phyloP scores from a whole-genome alignment of 2,329 filamentous ascomycete genomes.

The Penicillium sclerotiorum region DNA sequence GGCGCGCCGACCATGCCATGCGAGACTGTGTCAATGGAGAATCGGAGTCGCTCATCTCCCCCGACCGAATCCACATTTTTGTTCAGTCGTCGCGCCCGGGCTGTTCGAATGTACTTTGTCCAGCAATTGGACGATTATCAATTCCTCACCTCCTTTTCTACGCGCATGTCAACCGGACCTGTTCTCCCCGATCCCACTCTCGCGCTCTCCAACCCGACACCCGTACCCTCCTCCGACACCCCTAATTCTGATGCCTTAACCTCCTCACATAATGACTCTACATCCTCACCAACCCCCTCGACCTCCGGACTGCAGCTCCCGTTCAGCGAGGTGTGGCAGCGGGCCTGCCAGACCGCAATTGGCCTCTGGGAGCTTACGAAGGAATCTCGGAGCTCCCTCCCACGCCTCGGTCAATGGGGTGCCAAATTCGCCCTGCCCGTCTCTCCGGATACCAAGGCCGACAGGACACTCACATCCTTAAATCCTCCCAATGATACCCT shows the following conservation, averaged over 20 bases:
- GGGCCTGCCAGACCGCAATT: slow-evolving; percentile 30
- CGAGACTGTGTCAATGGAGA: slow-evolving; percentile 23
- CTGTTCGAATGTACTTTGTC: slow-evolving; percentile 34
- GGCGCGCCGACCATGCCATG: slow-evolving; percentile 9
- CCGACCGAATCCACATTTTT: slow-evolving; percentile 25
- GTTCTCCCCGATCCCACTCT: slow-evolving; percentile 11
- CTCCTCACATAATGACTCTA: slow-evolving; percentile 8
- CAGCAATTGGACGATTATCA: slow-evolving; percentile 33
- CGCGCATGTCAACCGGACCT: slow-evolving; percentile 16
- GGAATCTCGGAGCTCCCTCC: neutral
- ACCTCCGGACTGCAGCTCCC: slow-evolving; percentile 11
- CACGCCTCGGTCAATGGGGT: slow-evolving; percentile 6
- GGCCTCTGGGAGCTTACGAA: slow-evolving; percentile 15
- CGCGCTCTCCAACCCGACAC: slow-evolving; percentile 15
- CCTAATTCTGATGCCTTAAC: slow-evolving; percentile 1
- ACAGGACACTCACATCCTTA: neutral
- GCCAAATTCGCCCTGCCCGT: slow-evolving; percentile 6
- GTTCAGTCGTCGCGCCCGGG: slow-evolving; percentile 32
- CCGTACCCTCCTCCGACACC: slow-evolving; percentile 10
- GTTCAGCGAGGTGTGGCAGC: slow-evolving; percentile 32
- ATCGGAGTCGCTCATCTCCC: slow-evolving; percentile 19
- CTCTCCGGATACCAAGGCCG: neutral
- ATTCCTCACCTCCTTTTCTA: slow-evolving; percentile 24
- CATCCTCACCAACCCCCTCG: slow-evolving; percentile 2
- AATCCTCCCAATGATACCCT: neutral